Evolutionary conservation across 345 rosid genomes (phyloP).

Genomic region (Diplotaxis tenuifolia): DNA sequence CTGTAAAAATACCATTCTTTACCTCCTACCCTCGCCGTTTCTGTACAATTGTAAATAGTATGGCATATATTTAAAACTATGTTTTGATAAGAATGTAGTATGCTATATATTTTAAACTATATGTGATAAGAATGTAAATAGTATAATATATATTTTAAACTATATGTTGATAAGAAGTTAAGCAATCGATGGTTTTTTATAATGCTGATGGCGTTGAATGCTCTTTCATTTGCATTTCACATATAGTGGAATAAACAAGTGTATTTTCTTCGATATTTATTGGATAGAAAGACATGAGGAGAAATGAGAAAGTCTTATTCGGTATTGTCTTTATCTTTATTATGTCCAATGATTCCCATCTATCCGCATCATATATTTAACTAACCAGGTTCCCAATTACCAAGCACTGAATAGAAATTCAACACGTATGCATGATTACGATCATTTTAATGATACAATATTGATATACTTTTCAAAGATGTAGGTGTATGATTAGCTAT

Average conservation of each 20-base stretch:
- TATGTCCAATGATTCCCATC: slow-evolving; percentile 10
- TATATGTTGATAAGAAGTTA: neutral
- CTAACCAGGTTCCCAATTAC: slow-evolving; percentile 21
- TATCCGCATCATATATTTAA: slow-evolving; percentile 22
- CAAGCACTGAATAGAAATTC: slow-evolving; percentile 15
- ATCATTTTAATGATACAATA: neutral
- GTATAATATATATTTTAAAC: neutral
- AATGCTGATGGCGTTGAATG: neutral
- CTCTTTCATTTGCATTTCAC: neutral
- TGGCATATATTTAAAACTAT: neutral
- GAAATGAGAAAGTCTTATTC: neutral
- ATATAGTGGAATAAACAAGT: neutral
- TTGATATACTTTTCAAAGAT: neutral
- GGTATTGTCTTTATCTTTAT: slow-evolving; percentile 26
- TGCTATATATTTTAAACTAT: slow-evolving; percentile 2
- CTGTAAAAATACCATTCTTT: slow-evolving; percentile 56
- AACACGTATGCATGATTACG: slow-evolving; percentile 6
- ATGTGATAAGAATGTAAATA: too few species aligned
- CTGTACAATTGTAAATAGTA: slow-evolving; percentile 19
- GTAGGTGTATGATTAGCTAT: neutral
- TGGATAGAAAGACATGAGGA: neutral
- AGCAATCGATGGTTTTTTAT: neutral
- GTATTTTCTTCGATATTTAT: neutral
- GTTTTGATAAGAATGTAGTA: neutral
- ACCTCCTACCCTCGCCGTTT: slow-evolving; percentile 36